Percentiles rank a stretch among this genome's conserved stretches.
phyloP scores from a whole-genome alignment of 768 basidiomycete species.

The Tubosaeta sp. region DNA sequence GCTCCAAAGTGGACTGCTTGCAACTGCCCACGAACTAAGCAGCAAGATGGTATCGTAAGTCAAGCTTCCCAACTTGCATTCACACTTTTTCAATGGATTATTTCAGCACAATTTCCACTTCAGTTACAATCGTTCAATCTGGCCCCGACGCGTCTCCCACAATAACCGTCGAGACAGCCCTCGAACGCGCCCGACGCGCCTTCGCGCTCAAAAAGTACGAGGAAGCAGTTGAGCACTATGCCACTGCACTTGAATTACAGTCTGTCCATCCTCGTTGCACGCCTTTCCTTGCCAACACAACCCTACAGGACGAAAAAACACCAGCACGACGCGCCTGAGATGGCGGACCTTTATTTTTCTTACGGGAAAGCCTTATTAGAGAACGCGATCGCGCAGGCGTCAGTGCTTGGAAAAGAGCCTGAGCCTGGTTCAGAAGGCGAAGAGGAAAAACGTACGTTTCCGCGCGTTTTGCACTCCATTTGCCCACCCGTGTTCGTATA shows the following conservation, averaged over 20 bases:
- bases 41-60: constrained; percentile 27
- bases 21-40: not conserved
- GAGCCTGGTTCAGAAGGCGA: constrained; percentile 46
- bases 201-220: constrained; percentile 85
- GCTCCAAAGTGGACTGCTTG: not conserved
- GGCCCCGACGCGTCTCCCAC: constrained; percentile 25
- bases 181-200: constrained; percentile 83
- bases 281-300: constrained; percentile 8
- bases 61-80: not conserved
- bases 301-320: constrained; percentile 59
- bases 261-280: constrained; percentile 40
- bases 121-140: not conserved
- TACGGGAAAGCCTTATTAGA: constrained; percentile 94
- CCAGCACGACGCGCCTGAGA: constrained; percentile 78
- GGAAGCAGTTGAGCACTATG: constrained; percentile 80
- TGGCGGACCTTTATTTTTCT: constrained; percentile 81
- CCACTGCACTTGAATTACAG: constrained; percentile 79
- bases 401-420: constrained; percentile 84
- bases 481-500: constrained; percentile 12
- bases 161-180: constrained; percentile 46
- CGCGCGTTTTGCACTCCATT: not conserved
- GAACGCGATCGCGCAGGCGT: constrained; percentile 81
- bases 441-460: constrained; percentile 34
- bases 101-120: constrained; percentile 12
- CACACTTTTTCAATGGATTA: not conserved